Evolutionary conservation across 495 filamentous ascomycete species (phyloP).

Genomic region (Penicillium pancosmium): DNA sequence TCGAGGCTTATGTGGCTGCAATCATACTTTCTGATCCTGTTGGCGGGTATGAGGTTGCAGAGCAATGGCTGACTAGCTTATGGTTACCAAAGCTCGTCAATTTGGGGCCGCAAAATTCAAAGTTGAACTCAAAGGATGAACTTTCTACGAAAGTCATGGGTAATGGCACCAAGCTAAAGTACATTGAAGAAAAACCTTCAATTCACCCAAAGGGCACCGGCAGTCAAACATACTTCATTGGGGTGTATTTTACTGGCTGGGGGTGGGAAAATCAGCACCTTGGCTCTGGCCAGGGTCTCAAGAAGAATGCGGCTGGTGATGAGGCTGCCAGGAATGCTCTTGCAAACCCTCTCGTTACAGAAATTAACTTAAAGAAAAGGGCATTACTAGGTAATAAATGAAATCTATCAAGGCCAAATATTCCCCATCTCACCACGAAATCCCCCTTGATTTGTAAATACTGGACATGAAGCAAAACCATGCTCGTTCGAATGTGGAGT

Average conservation of each 20-base stretch:
- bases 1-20: slow-evolving; percentile 86
- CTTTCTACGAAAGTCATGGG: slow-evolving; percentile 59
- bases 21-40: slow-evolving; percentile 64
- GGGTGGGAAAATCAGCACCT: slow-evolving; percentile 66
- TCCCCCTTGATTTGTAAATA: not conserved
- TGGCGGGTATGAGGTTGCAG: slow-evolving; percentile 59
- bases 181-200: slow-evolving; percentile 57
- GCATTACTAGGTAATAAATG: not conserved
- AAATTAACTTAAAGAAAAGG: slow-evolving; percentile 37
- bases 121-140: slow-evolving; percentile 51
- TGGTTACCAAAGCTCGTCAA: slow-evolving; percentile 59
- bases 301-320: slow-evolving; percentile 73
- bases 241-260: slow-evolving; percentile 72
- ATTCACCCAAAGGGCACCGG: slow-evolving; percentile 55
- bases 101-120: slow-evolving; percentile 41
- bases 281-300: slow-evolving; percentile 67
- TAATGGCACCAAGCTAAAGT: slow-evolving; percentile 66
- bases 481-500: not conserved
- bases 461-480: not conserved
- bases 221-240: slow-evolving; percentile 66
- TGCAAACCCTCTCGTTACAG: slow-evolving; percentile 58
- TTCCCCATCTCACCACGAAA: not conserved
- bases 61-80: slow-evolving; percentile 68
- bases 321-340: slow-evolving; percentile 70
- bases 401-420: not conserved